Evolutionary conservation across 495 filamentous ascomycete genomes (phyloP).

Genomic region (Aspergillus heteromorphus): DNA sequence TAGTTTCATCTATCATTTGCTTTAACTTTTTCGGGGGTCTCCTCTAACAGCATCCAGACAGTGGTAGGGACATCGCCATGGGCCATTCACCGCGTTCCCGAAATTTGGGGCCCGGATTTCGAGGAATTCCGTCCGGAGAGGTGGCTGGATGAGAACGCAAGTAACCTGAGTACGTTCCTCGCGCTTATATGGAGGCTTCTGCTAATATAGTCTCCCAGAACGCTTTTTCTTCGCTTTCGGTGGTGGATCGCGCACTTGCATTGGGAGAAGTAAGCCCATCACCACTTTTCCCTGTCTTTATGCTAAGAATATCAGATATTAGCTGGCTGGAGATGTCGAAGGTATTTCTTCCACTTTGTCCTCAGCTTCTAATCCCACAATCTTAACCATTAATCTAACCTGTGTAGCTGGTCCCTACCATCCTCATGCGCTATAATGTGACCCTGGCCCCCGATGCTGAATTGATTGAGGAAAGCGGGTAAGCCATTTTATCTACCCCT

Average conservation of each 20-base stretch:
- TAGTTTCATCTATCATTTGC: neutral
- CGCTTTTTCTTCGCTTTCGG: neutral
- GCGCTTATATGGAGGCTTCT: no score
- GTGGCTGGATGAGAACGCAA: slow-evolving; percentile 42
- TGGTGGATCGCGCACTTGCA: neutral
- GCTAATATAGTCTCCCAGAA: neutral
- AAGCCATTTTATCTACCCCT: neutral
- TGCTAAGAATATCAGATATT: neutral
- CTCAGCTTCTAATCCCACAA: neutral
- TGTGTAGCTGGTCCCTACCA: neutral
- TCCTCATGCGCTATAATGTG: neutral
- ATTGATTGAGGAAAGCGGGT: neutral
- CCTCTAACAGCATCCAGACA: slow-evolving; percentile 1
- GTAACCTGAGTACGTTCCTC: neutral
- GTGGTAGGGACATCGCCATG: slow-evolving; percentile 45
- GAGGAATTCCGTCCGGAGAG: slow-evolving; percentile 54
- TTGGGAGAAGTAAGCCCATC: neutral
- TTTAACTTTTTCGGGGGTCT: neutral
- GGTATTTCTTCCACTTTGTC: no score
- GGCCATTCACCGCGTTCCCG: slow-evolving; percentile 45
- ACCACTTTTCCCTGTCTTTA: neutral
- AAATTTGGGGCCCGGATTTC: slow-evolving; percentile 53
- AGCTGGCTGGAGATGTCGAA: neutral
- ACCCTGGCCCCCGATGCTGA: neutral
- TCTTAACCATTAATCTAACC: neutral